Base-by-base conservation (phyloP, 441 rosid genomes). In the Jatropha multifida region DNA sequence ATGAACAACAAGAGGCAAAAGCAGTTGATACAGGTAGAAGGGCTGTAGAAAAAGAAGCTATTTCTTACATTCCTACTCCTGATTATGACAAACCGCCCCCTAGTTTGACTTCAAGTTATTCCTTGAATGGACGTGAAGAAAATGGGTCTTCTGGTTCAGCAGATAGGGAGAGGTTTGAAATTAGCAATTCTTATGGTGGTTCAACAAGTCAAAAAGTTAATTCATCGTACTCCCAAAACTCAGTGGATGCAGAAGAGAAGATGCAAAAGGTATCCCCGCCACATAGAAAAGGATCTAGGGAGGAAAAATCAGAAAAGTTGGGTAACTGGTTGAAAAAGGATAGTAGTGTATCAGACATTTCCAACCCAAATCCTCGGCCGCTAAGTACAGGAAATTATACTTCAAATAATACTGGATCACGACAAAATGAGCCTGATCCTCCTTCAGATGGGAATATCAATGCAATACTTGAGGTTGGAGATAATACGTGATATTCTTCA, bases 191-290 rank as follows among this genome's bases (percentile, higher is more conserved):
- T 61, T 83, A 75, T 76, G 79, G 85, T 63, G 89, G 91, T 65
- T 77, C 88, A 41, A 69, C 87, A 14, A 86, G 85, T 83, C 90
- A 87, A 79, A 91, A 88, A 74, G 71, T 66, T 68, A 68, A 75
- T 48, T 80, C 88, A 69, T 86, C 85, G 13, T 77, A 83, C 81
- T 74, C 90, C 81, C 91, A 90, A 74, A 87, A 76, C 71, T 77
- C 85, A 17, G 81, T 73, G 56, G 94, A 89, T 67, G 75, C 81
- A 32, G 97, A 90, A 86, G 99, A 90, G 78, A 94, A 86, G 85
- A 88, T 88, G 76, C 94, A 83, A 76, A 91, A 91, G 83, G 93
- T 87, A 55, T 92, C 98, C 14, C 98, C 96, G 8, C 90, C 99
- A 65, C 91, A 87, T 55, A 86, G 96, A 76, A 94, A 92, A 94